Evolutionary conservation across 352 stramenopile species (phyloP).

Genomic region (Phytopythium delawarense): DNA sequence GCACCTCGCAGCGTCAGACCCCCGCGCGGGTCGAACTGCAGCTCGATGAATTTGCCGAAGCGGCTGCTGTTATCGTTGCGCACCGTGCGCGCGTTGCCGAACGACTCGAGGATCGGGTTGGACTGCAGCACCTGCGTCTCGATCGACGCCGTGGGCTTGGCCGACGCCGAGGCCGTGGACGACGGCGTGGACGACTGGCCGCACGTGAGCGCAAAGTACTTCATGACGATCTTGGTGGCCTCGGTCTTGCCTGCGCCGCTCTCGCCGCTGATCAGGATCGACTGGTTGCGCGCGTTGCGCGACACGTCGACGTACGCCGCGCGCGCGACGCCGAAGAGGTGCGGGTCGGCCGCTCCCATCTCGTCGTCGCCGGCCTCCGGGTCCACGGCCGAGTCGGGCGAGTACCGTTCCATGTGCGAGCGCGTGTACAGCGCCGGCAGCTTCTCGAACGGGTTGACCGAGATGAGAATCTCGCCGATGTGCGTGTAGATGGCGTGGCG

Average conservation of each 20-base stretch:
- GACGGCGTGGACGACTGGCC: slow-evolving; percentile 12
- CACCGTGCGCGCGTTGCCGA: slow-evolving; percentile 85
- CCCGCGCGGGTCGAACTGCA: slow-evolving; percentile 53
- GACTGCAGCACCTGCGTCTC: slow-evolving; percentile 87
- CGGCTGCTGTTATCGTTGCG: slow-evolving; percentile 89
- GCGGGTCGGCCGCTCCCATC: slow-evolving; percentile 16
- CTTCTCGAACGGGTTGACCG: slow-evolving; percentile 83
- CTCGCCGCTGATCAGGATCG: slow-evolving; percentile 86
- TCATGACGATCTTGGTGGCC: slow-evolving; percentile 90
- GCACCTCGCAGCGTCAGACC: slow-evolving; percentile 48
- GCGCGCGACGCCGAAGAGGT: slow-evolving; percentile 76
- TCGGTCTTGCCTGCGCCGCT: slow-evolving; percentile 86
- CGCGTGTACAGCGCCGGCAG: slow-evolving; percentile 66
- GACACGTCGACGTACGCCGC: slow-evolving; percentile 70
- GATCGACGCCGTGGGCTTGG: slow-evolving; percentile 32
- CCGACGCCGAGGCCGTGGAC: background rate
- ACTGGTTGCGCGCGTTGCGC: slow-evolving; percentile 63
- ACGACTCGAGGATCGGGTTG: slow-evolving; percentile 89
- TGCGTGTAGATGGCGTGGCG: slow-evolving; percentile 85
- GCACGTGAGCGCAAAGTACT: slow-evolving; percentile 79
- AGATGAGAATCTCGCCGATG: slow-evolving; percentile 85
- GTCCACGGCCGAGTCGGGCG: slow-evolving; percentile 19
- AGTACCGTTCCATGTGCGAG: slow-evolving; percentile 44
- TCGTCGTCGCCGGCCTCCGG: slow-evolving; percentile 11
- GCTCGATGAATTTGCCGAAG: slow-evolving; percentile 91